A percentile compares a stretch with the other conserved stretches of the same genome.
Conservation (phyloP, 768 basidiomycete species). For the Hygrophoropsis aurantiaca region DNA sequence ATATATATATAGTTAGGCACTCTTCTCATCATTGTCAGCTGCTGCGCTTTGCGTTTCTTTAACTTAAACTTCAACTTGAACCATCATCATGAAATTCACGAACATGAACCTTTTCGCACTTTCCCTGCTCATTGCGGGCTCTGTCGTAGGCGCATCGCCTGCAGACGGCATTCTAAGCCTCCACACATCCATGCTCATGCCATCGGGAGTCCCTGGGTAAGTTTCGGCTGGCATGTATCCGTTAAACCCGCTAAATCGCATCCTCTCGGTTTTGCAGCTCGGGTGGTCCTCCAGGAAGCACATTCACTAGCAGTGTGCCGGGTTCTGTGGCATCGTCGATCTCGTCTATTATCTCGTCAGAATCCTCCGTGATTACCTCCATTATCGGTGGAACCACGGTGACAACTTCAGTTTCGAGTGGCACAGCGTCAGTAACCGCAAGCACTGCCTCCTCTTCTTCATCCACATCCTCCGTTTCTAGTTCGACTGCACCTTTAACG, state of each 20-base stretch:
- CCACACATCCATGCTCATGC: neutral
- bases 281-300: slow-evolving; percentile 16
- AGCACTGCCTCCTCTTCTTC: neutral
- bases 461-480: neutral
- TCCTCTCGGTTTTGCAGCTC: slow-evolving; percentile 15
- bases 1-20: neutral
- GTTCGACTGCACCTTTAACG: neutral
- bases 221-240: neutral
- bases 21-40: neutral
- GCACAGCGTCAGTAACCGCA: no score
- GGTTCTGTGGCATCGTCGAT: slow-evolving; percentile 17
- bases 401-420: neutral
- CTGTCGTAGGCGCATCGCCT: slow-evolving; percentile 10
- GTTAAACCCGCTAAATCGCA: neutral
- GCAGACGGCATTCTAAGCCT: neutral
- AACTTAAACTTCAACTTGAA: neutral
- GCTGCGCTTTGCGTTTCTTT: neutral
- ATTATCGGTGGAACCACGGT: neutral
- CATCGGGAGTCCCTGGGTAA: slow-evolving; percentile 22
- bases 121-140: slow-evolving; percentile 5
- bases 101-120: slow-evolving; percentile 3
- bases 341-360: slow-evolving; percentile 27
- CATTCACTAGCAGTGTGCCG: slow-evolving; percentile 17
- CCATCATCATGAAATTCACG: slow-evolving; percentile 13
- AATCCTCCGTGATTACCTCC: slow-evolving; percentile 18